Base-by-base conservation (phyloP, 2,329 filamentous ascomycete genomes). In the Helicocarpus griseus region DNA sequence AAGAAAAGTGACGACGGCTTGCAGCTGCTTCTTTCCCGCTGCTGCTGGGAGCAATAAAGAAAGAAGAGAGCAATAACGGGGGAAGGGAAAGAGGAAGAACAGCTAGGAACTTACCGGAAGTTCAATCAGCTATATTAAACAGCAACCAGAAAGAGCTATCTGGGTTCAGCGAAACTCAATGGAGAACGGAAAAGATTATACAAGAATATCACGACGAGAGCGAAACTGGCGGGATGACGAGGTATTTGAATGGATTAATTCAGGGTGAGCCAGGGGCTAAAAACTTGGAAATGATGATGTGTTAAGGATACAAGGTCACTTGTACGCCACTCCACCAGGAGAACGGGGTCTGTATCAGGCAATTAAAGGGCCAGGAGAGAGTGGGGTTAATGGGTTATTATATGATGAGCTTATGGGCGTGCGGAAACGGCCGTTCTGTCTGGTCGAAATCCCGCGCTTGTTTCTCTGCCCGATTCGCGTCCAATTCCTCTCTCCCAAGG, bases 21-120 rank as follows among this genome's bases (percentile, higher is more conserved):
- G n/a, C n/a, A n/a, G n/a, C n/a, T n/a, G n/a, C n/a, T n/a, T n/a
- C n/a, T n/a, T 35, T 35, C 17, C 17, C 9, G 9, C 13, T 35
- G 9, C 13, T 35, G 9, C 6, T 6, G 11, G 19, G 38, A 44
- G 43, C 39, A 51, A 41, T 51, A 48, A 40, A 49, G 45, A 39
- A 57, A 54, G 45, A 47, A 56, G 48, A 58, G 51, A 58, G 53
- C 22, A 55, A 48, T 19, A 51, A 50, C 38, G 53, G 58, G 45
- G 53, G 38, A 19, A 41, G 49, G 46, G 50, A 54, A 44, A 44
- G 50, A 43, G 11, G 48, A 49, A 26, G 49, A 43, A 36, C 29
- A 50, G 48, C 14, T n/a, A 35, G 31, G 31, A 35, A 35, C n/a
- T 14, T 14, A 14, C 9, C 31, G 31, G n/a, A 11, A 35, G 9